Evolutionary conservation across 2,329 filamentous ascomycete genomes (phyloP).

Genomic region (Bertia moriformis): DNA sequence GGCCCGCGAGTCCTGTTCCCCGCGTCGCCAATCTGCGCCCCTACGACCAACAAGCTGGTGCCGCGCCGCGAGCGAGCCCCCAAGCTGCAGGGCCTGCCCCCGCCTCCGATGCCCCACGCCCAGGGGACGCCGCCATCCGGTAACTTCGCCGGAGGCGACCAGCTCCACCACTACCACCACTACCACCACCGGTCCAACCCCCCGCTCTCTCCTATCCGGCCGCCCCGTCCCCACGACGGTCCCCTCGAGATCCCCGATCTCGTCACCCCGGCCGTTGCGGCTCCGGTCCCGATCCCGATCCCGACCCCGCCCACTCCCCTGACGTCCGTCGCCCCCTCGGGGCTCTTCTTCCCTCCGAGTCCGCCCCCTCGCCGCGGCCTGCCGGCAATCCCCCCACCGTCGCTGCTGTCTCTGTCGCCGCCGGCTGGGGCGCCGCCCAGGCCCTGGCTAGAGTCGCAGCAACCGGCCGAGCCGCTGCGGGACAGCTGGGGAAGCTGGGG

Average conservation of each 20-base stretch:
- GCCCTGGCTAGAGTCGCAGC: constrained; percentile 8
- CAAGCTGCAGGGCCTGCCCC: constrained; percentile 1
- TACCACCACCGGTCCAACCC: constrained; percentile 7
- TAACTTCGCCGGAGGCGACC: background rate
- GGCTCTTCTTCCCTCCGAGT: too few species aligned
- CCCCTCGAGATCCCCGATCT: constrained; percentile 20
- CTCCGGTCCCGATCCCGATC: too few species aligned
- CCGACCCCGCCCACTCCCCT: too few species aligned
- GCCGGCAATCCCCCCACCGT: constrained; percentile 14
- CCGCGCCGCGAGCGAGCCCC: constrained; percentile 15
- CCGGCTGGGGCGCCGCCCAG: constrained; percentile 2
- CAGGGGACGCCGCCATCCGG: constrained; percentile 2
- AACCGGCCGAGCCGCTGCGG: too few species aligned
- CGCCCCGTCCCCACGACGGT: constrained; percentile 18
- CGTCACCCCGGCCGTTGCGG: constrained; percentile 7
- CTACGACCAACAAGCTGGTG: constrained; percentile 18
- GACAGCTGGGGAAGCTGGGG: constrained; percentile 19
- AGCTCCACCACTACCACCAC: background rate
- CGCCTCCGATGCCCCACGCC: background rate
- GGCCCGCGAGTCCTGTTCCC: constrained; percentile 12
- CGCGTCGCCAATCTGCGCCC: constrained; percentile 20
- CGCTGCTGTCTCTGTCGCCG: constrained; percentile 1
- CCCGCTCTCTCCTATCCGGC: constrained; percentile 16
- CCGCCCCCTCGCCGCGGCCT: constrained; percentile 30
- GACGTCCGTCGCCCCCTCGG: too few species aligned